Evolutionary conservation across 805 yeast species (phyloP).

Genomic region (Lipomyces chichibuensis): DNA sequence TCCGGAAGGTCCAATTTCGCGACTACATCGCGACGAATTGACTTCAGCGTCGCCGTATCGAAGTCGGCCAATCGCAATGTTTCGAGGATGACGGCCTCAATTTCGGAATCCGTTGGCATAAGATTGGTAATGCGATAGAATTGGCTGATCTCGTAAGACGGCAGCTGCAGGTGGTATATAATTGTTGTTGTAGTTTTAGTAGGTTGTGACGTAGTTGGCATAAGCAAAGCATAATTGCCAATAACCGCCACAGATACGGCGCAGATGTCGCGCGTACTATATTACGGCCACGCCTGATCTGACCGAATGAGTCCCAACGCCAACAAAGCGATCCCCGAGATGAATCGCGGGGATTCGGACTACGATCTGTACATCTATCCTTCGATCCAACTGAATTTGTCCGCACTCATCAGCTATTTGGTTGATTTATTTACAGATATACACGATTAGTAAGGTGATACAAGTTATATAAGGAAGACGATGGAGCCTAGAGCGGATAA

Average conservation of each 20-base stretch:
- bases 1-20: conserved; percentile 24
- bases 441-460: not conserved
- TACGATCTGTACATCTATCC: not conserved
- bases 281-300: too few species aligned
- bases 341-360: too few species aligned
- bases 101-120: not conserved
- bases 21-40: conserved; percentile 32
- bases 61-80: conserved; percentile 34
- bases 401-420: not conserved
- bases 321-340: too few species aligned
- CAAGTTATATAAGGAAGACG: not conserved
- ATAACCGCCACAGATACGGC: too few species aligned
- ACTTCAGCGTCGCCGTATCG: conserved; percentile 31
- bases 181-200: too few species aligned
- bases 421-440: not conserved
- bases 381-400: not conserved
- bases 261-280: too few species aligned
- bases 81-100: conserved; percentile 16
- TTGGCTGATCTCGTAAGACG: too few species aligned
- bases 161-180: too few species aligned
- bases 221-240: too few species aligned
- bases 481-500: conserved; percentile 40
- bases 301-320: too few species aligned
- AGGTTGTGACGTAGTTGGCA: too few species aligned
- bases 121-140: not conserved